phyloP scores from a whole-genome alignment of 331 rosid genomes.

The Quercus lobata region DNA sequence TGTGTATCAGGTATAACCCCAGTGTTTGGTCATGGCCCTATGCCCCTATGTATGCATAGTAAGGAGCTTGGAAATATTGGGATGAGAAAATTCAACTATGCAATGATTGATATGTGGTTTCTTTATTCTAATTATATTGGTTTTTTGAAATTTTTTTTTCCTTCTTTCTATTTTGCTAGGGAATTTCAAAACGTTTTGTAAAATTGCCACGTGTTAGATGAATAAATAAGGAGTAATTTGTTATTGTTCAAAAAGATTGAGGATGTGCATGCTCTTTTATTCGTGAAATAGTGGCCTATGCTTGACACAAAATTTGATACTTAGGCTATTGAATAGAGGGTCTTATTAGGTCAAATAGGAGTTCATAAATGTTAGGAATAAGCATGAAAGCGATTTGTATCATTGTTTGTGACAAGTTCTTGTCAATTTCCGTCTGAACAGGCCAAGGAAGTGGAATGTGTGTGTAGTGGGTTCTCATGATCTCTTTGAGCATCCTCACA shows the following conservation, averaged over 20 bases:
- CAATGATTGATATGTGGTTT: too few species aligned
- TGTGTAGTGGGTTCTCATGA: slow-evolving; percentile 94
- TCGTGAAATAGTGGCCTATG: not conserved
- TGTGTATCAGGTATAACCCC: not conserved
- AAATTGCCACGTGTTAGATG: not conserved
- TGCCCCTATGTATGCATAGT: too few species aligned
- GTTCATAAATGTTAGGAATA: not conserved
- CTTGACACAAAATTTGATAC: not conserved
- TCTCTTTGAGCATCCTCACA: slow-evolving; percentile 95
- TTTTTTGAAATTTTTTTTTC: too few species aligned
- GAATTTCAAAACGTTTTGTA: not conserved
- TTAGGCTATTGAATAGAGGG: not conserved
- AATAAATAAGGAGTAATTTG: not conserved
- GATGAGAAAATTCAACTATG: too few species aligned
- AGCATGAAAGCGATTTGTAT: not conserved
- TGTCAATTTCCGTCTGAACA: slow-evolving; percentile 26
- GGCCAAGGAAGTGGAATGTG: slow-evolving; percentile 99
- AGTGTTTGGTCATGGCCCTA: too few species aligned
- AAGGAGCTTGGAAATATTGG: too few species aligned
- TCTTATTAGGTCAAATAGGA: not conserved
- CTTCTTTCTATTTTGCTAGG: too few species aligned
- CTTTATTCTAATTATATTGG: too few species aligned
- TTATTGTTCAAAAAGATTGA: not conserved
- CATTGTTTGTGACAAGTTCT: not conserved
- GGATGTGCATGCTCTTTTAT: not conserved